Percentiles rank a stretch among this genome's conserved stretches.
Conservation (phyloP, 1,139 yeast species). For the Protomyces lactucae-debilis region DNA sequence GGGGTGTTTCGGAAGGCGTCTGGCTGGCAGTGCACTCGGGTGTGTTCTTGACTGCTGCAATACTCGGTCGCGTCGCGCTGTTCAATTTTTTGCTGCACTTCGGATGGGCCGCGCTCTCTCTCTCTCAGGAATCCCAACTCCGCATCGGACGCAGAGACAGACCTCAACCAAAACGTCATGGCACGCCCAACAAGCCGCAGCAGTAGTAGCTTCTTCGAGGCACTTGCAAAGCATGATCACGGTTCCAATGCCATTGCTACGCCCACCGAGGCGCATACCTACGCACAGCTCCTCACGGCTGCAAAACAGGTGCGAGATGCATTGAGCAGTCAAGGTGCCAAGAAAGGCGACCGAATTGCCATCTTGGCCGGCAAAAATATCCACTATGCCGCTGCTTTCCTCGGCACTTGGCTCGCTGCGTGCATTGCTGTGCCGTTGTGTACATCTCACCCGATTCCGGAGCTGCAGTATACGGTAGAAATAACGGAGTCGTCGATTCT, state of each 20-base stretch:
- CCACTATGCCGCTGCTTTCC: conserved; percentile 16
- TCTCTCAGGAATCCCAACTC: too few relatives aligned
- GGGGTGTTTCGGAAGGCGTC: too few relatives aligned
- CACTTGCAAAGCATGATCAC: neutral
- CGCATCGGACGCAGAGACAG: too few relatives aligned
- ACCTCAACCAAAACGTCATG: neutral
- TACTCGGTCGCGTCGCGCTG: too few relatives aligned
- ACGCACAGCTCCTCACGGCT: neutral
- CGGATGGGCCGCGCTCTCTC: too few relatives aligned
- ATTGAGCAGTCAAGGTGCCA: neutral
- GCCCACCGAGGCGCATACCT: neutral
- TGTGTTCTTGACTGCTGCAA: too few relatives aligned
- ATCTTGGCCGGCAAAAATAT: conserved; percentile 19
- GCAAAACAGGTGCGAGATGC: neutral
- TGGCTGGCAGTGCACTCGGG: too few relatives aligned
- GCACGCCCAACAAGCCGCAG: neutral
- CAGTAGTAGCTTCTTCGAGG: neutral
- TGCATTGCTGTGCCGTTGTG: conserved; percentile 29
- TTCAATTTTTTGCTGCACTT: too few relatives aligned
- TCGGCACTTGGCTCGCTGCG: conserved; percentile 28
- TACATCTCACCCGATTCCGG: conserved; percentile 28
- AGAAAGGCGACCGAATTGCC: conserved; percentile 19
- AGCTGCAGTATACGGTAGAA: conserved; percentile 23
- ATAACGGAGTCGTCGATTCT: conserved; percentile 12
- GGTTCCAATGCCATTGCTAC: neutral